Percentiles rank a stretch among this genome's conserved stretches.
These are phyloP conservation scores for Tylopilus intermedius DNA, from an alignment of 768 basidiomycete genomes.

Conservation along the genomic window DNA sequence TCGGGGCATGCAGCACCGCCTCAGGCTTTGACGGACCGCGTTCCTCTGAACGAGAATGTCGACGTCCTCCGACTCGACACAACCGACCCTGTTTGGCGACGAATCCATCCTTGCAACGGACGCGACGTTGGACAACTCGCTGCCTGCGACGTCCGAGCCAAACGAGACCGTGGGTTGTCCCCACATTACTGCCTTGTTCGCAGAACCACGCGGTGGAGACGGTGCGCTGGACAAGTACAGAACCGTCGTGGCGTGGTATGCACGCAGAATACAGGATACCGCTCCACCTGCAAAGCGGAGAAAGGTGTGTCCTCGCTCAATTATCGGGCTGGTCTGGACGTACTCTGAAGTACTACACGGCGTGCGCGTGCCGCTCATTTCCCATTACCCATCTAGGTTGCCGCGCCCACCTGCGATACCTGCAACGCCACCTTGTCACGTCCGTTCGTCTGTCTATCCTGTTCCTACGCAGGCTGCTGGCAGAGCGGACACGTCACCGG, in stretches of 20 bases:
- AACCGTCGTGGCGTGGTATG: constrained; percentile 52
- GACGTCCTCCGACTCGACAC: constrained; percentile 27
- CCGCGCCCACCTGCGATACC: constrained; percentile 58
- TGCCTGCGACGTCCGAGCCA: constrained; percentile 10
- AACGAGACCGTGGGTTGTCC: constrained; percentile 25
- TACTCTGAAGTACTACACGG: neutral
- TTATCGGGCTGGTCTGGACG: no score
- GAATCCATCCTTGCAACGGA: constrained; percentile 15
- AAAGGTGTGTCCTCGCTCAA: constrained; percentile 43
- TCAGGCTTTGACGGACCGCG: neutral
- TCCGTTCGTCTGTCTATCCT: constrained; percentile 72
- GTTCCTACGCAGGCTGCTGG: constrained; percentile 71
- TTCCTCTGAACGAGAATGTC: constrained; percentile 18
- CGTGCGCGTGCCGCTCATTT: neutral
- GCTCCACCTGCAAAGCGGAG: constrained; percentile 54
- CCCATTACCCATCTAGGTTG: constrained; percentile 31
- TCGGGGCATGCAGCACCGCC: no score
- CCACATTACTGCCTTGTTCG: constrained; percentile 40
- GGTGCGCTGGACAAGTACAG: constrained; percentile 47
- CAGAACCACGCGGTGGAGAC: constrained; percentile 27
- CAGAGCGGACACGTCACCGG: constrained; percentile 45
- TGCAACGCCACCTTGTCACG: constrained; percentile 54
- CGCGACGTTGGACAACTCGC: constrained; percentile 7
- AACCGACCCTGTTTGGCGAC: constrained; percentile 28
- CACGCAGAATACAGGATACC: constrained; percentile 41